Conservation (phyloP, 306 rosid genomes). For the Medicago truncatula region DNA sequence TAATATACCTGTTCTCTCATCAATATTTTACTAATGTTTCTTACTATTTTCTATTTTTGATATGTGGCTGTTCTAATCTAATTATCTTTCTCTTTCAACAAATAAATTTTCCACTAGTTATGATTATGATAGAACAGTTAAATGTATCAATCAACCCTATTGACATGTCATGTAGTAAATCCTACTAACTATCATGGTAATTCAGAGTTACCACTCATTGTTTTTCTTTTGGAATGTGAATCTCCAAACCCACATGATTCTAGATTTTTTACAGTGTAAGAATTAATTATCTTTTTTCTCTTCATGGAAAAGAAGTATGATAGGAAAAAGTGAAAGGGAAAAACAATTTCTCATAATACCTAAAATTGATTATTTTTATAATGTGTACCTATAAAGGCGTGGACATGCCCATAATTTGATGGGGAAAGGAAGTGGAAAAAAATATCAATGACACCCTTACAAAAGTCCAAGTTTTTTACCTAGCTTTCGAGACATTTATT, state of each 20-base stretch:
- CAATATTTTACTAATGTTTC: background rate
- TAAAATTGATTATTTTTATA: background rate
- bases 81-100: background rate
- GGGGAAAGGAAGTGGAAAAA: conserved; percentile 33
- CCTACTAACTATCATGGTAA: conserved; percentile 50
- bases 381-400: conserved; percentile 33
- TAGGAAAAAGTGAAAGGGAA: conserved; percentile 1
- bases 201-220: conserved; percentile 36
- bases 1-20: background rate
- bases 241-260: conserved; percentile 35
- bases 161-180: conserved; percentile 54
- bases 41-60: conserved; percentile 40
- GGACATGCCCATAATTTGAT: conserved; percentile 42
- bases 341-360: conserved; percentile 1
- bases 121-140: conserved; percentile 55
- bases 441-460: conserved; percentile 22
- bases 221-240: conserved; percentile 41
- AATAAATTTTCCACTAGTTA: conserved; percentile 27
- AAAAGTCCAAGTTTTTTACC: conserved; percentile 22
- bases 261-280: conserved; percentile 35
- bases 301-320: background rate
- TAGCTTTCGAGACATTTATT: conserved; percentile 35
- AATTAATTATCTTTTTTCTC: background rate
- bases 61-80: background rate
- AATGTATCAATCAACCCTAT: conserved; percentile 51